phyloP scores from a whole-genome alignment of 225 moss, liverwort and hornwort species.

The Pseudoscleropodium purum region DNA sequence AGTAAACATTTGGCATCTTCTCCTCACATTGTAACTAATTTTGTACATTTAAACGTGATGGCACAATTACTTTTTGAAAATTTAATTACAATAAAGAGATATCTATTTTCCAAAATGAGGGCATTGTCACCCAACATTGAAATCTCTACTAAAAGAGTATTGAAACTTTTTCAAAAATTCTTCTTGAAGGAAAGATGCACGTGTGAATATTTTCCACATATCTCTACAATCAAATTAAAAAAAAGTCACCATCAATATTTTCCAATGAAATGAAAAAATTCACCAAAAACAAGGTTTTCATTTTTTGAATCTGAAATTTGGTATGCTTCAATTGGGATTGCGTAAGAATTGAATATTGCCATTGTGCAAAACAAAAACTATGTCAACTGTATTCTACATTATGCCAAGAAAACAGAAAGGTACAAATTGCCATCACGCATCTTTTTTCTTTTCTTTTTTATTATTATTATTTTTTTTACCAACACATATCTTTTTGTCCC shows the following conservation, averaged over 20 bases:
- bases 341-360: background rate
- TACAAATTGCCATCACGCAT: background rate
- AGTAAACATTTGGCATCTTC: too few relatives aligned
- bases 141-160: background rate
- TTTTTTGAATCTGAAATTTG: background rate
- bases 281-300: accelerated
- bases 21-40: too few relatives aligned
- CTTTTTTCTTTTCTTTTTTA: background rate
- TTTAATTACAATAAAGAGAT: background rate
- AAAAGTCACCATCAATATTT: background rate
- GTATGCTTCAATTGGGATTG: background rate
- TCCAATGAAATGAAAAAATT: background rate
- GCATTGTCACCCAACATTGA: background rate
- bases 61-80: too few relatives aligned
- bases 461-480: too few relatives aligned
- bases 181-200: background rate
- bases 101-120: background rate
- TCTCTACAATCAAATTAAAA: accelerated
- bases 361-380: background rate
- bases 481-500: too few relatives aligned
- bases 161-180: background rate
- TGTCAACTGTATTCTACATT: background rate
- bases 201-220: background rate
- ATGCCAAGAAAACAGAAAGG: background rate
- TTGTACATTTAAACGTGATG: too few relatives aligned